Base-by-base conservation (phyloP, 495 filamentous ascomycete genomes). In the Wilcoxina mikolae region DNA sequence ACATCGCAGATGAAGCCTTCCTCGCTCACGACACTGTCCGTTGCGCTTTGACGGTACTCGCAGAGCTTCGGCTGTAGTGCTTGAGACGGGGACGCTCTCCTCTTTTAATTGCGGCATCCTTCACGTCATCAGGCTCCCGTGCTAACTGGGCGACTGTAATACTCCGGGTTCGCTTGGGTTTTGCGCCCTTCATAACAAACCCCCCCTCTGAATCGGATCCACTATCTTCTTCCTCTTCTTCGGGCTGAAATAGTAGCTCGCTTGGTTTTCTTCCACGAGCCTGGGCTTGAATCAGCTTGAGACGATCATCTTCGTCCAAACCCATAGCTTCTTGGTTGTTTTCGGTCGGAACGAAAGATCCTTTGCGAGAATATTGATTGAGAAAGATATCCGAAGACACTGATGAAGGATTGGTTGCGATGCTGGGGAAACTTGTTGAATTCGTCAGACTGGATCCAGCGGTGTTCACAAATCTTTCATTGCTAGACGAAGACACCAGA, bases 381-480 rank as follows among this genome's bases (percentile, higher is more conserved):
- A 60, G 49, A 48, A 58, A 65, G 26, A 53, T 41, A 23, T 65
- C 62, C n/a, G 61, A 65, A 26, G 57, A 58, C 31, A 60, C 59
- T n/a, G 62, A 65, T n/a, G 61, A 65, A 2, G 58, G 56, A 31
- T 65, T 56, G 0, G 62, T 65, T n/a, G 55, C 22, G 26, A 64
- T 53, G 26, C 62, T 65, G 11, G 62, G 62, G 38, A 65, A 65
- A 35, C 62, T 65, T 23, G 61, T 64, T 3, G 62, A 65, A 38
- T 65, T 65, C 9, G 60, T 65, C 22, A 65, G 54, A 39, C 62
- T 65, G 25, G 62, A 65, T 17, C 62, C 62, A n/a, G 62, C 62
- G 9, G 62, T 65, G 17, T 57, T 65, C 33, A 50, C 55, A 29
- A 65, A 64, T 43, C 56, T 58, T 54, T 65, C 62, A 29, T 65